Evolutionary conservation across 306 rosid genomes (phyloP), one percentile per base, ranked within the genome.

Genomic region (Prunus davidiana): DNA sequence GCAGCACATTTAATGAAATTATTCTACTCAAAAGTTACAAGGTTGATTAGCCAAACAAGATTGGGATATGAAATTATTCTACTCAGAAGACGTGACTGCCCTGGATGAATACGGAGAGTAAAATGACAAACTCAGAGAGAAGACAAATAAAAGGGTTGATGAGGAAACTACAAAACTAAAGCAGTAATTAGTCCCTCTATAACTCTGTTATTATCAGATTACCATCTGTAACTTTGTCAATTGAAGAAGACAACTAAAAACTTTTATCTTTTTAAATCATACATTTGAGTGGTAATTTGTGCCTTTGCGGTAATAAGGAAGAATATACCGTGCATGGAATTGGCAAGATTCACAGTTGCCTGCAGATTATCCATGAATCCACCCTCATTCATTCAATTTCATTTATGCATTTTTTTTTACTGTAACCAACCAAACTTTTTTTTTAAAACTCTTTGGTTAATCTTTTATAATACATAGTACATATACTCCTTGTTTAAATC

Each of bases 1-100:
- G 15, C 10, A 13, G 19, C 76, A 58, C 45, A 73, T 41, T 58
- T 57, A 58, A 72, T 72, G 55, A 58, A n/a, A 54, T 38, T n/a
- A n/a, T 32, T 54, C 8, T 13, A 34, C 41, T 43, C 19, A 4
- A 34, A 6, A 10, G 51, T 71, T 55, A 72, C 54, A 41, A 13
- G 25, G 20, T 72, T 34, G 28, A 72, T 72, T 46, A 41, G 22
- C 9, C 14, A 20, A 46, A 46, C 72, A 67, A 67, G 72, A 67
- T 47, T 22, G 20, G 13, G 45, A 46, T 45, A 46, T 24, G 34
- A 68, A 25, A 68, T 72, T n/a, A 71, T 25, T 22, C 61, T 43
- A 60, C 46, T 25, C 12, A 25, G 65, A 6, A 52, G 67, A 69
- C 30, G 60, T 75, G 45, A 43, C 34, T 45, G 47, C 55, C 54